A percentile compares a stretch with the other conserved stretches of the same genome.
phyloP scores from a whole-genome alignment of 306 rosid species.

The Sechiopsis laciniata region DNA sequence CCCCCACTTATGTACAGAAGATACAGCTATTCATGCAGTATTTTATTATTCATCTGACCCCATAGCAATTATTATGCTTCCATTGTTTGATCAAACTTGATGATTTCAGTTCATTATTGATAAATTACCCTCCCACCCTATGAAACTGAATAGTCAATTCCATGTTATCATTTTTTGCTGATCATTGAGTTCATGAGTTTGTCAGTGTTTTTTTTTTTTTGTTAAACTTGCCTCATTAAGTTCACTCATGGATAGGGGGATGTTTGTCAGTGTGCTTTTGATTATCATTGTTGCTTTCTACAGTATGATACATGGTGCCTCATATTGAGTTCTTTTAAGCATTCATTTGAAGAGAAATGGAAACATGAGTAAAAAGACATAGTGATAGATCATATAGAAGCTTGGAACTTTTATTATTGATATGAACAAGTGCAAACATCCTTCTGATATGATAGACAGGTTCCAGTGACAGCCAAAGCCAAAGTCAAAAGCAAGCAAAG shows the following conservation, averaged over 20 bases:
- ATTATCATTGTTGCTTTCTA: not conserved
- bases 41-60: slow-evolving; percentile 2
- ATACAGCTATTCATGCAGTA: not conserved
- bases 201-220: too few relatives aligned
- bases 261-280: not conserved
- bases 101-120: not conserved
- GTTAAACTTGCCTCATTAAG: too few relatives aligned
- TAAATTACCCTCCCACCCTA: not conserved
- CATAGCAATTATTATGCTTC: not conserved
- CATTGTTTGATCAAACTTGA: slow-evolving; percentile 1
- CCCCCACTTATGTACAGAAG: slow-evolving; percentile 15
- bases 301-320: not conserved
- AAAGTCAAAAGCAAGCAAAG: not conserved
- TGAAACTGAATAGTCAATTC: not conserved
- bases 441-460: not conserved
- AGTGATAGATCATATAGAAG: not conserved
- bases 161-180: not conserved
- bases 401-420: not conserved
- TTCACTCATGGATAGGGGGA: too few relatives aligned
- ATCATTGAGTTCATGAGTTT: not conserved
- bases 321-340: not conserved
- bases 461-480: not conserved
- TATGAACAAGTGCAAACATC: not conserved
- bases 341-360: slow-evolving; percentile 7
- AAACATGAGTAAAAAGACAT: not conserved